Evolutionary conservation across 352 stramenopile species (phyloP).

Genomic region (Pythium aquatile): DNA sequence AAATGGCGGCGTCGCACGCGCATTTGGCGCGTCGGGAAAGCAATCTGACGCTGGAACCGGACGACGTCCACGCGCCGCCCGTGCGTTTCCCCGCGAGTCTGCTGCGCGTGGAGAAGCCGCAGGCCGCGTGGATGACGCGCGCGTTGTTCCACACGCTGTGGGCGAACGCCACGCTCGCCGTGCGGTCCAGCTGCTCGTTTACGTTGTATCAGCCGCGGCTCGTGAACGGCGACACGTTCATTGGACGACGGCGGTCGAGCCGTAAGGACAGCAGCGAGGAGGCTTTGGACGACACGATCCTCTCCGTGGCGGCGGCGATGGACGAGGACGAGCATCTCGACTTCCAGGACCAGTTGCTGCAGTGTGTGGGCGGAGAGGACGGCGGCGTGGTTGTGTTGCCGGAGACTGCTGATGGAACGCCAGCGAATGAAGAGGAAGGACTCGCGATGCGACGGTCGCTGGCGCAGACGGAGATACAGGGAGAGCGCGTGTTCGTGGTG

Average conservation of each 20-base stretch:
- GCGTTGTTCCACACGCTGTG: conserved; percentile 71
- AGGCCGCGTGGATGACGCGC: conserved; percentile 58
- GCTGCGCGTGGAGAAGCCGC: conserved; percentile 1
- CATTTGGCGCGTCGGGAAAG: conserved; percentile 46
- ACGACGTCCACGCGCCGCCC: background rate
- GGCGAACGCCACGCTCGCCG: conserved; percentile 47
- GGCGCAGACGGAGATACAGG: conserved; percentile 20
- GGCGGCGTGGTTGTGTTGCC: conserved; percentile 47
- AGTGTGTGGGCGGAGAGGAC: conserved; percentile 44
- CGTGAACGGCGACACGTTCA: conserved; percentile 22
- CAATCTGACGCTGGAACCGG: conserved; percentile 58
- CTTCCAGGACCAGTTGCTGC: conserved; percentile 55
- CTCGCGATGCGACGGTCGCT: conserved; percentile 21
- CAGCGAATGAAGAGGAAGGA: conserved; percentile 10
- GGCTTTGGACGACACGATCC: conserved; percentile 17
- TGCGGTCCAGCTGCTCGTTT: conserved; percentile 63
- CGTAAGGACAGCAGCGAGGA: conserved; percentile 7
- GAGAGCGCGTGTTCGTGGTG: conserved; percentile 41
- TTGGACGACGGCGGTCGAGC: conserved; percentile 10
- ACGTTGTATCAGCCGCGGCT: conserved; percentile 30
- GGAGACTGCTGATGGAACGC: background rate
- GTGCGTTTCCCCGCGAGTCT: background rate
- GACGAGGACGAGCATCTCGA: conserved; percentile 29
- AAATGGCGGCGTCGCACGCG: conserved; percentile 6
- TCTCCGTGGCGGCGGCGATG: conserved; percentile 24